These are phyloP conservation scores for Nicotiana tomentosiformis DNA, from an alignment of 257 asterid species.

Conservation along the genomic window DNA sequence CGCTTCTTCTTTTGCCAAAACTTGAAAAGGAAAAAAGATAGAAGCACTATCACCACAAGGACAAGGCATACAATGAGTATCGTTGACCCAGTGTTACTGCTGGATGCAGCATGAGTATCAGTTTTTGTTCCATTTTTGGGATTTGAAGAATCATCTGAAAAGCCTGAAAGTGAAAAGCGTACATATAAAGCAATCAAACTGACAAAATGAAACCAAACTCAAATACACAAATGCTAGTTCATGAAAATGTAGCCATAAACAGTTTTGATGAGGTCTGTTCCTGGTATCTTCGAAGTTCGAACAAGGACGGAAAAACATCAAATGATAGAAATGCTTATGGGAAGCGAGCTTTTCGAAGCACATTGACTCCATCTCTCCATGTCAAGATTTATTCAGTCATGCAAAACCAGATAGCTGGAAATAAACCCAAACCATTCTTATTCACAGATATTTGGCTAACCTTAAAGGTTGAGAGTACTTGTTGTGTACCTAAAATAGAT, in stretches of 20 bases:
- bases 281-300: not conserved
- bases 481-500: not conserved
- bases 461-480: not conserved
- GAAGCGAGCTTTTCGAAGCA: not conserved
- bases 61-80: slow-evolving; percentile 37
- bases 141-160: slow-evolving; percentile 44
- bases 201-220: slow-evolving; percentile 5
- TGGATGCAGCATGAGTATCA: slow-evolving; percentile 23
- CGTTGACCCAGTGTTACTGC: slow-evolving; percentile 43
- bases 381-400: not conserved
- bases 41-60: slow-evolving; percentile 33
- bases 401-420: not conserved
- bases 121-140: slow-evolving; percentile 35
- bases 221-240: not conserved
- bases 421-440: not conserved
- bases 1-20: slow-evolving; percentile 85
- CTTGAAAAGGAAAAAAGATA: slow-evolving; percentile 60
- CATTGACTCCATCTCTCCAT: not conserved
- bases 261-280: not conserved
- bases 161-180: slow-evolving; percentile 32
- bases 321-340: not conserved
- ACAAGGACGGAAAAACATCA: not conserved
- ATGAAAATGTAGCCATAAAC: not conserved
- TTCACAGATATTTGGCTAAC: not conserved
- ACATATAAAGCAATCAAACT: slow-evolving; percentile 7